These are phyloP conservation scores for Diutina ranongensis DNA, from an alignment of 1,139 yeast species.

Conservation along the genomic window DNA sequence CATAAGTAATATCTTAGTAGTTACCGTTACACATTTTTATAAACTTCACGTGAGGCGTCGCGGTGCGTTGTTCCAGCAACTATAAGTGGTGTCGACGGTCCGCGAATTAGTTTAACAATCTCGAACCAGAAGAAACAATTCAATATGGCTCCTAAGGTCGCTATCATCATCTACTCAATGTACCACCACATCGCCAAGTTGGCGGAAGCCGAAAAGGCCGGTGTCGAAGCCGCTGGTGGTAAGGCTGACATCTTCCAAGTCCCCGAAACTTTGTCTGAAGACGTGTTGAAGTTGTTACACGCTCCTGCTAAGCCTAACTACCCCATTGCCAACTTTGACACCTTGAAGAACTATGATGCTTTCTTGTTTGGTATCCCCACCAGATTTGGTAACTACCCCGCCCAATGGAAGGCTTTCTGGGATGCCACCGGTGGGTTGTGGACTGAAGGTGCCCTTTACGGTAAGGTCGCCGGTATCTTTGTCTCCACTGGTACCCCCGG, in stretches of 20 bases:
- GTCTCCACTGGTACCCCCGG: slow-evolving; percentile 8
- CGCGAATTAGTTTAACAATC: neutral
- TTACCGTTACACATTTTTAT: neutral
- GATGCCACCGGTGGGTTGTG: slow-evolving; percentile 11
- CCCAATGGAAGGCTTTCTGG: slow-evolving; percentile 11
- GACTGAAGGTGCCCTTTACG: slow-evolving; percentile 10
- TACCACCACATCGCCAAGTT: slow-evolving; percentile 10
- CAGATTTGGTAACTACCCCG: slow-evolving; percentile 10
- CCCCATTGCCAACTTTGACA: slow-evolving; percentile 9
- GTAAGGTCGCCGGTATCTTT: slow-evolving; percentile 12
- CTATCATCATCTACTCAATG: slow-evolving; percentile 11
- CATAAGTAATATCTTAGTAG: too few relatives aligned
- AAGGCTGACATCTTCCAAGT: slow-evolving; percentile 10
- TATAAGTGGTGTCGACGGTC: neutral
- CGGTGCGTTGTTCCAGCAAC: neutral
- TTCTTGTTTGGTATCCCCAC: slow-evolving; percentile 11
- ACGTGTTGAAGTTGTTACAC: slow-evolving; percentile 9
- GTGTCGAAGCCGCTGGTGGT: slow-evolving; percentile 10
- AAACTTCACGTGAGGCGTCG: neutral
- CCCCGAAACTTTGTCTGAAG: slow-evolving; percentile 10
- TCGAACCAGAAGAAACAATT: neutral
- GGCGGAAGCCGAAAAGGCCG: slow-evolving; percentile 10
- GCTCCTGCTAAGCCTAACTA: slow-evolving; percentile 8
- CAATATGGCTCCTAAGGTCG: slow-evolving; percentile 11
- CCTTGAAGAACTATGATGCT: slow-evolving; percentile 10